These are phyloP conservation scores for Ophiostoma piceae DNA, from an alignment of 2,329 filamentous ascomycete genomes.

Conservation along the genomic window DNA sequence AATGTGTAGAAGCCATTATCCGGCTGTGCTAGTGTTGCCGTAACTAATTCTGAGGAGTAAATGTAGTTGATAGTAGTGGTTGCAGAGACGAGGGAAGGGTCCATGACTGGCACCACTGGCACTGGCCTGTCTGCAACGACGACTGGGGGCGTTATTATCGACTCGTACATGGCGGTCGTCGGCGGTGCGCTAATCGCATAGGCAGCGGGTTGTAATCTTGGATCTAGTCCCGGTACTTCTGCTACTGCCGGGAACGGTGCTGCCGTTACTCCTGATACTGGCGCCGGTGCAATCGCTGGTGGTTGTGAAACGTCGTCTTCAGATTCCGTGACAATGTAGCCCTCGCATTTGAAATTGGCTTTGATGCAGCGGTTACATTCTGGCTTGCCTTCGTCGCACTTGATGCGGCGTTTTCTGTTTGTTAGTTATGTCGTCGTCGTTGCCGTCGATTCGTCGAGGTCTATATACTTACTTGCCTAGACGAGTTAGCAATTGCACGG, in stretches of 20 bases:
- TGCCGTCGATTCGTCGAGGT: not conserved
- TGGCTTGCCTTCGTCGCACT: conserved; percentile 33
- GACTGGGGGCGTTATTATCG: not conserved
- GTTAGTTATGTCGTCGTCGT: not conserved
- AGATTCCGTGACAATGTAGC: not conserved
- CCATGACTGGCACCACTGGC: no score
- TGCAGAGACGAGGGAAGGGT: not conserved
- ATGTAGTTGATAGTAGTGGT: not conserved
- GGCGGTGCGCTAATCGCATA: not conserved
- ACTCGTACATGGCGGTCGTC: not conserved
- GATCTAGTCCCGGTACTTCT: not conserved
- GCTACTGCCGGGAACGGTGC: no score
- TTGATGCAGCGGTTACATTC: conserved; percentile 33
- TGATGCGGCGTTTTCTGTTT: conserved; percentile 29
- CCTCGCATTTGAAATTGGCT: not conserved
- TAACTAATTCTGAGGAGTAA: not conserved
- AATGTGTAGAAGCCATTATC: not conserved
- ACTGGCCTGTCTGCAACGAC: not conserved
- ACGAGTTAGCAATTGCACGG: not conserved
- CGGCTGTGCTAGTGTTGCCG: not conserved
- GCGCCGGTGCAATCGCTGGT: not conserved
- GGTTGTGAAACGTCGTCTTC: not conserved
- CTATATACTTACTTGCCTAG: conserved; percentile 8
- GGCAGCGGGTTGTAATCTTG: not conserved
- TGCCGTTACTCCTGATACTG: not conserved